Percentiles rank a stretch among this genome's conserved stretches.
phyloP scores from a whole-genome alignment of 164 flowering plant species.

The Kingdonia uniflora region DNA sequence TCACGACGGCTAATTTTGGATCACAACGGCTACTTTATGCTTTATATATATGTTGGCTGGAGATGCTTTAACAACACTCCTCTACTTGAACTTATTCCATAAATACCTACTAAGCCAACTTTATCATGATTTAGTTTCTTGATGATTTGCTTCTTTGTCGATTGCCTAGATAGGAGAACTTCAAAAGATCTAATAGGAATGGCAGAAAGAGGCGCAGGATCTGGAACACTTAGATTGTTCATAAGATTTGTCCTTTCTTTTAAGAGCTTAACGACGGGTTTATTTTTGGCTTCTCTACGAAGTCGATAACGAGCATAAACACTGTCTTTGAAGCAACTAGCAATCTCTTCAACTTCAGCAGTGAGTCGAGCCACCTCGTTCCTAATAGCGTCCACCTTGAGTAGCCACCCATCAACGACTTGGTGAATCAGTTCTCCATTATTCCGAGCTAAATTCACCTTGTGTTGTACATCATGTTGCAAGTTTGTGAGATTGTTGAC shows the following conservation, averaged over 20 bases:
- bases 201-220: neutral
- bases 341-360: neutral
- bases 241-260: neutral
- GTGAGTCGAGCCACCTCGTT: neutral
- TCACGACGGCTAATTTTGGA: too few species aligned
- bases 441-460: neutral
- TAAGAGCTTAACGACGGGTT: neutral
- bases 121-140: conserved; percentile 3
- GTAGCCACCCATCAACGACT: conserved; percentile 11
- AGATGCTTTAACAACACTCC: too few species aligned
- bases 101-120: conserved; percentile 3
- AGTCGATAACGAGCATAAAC: conserved; percentile 2
- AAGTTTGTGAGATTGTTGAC: neutral
- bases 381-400: neutral
- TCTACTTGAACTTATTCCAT: too few species aligned
- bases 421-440: neutral
- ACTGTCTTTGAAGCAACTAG: conserved; percentile 6
- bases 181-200: neutral
- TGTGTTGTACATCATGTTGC: conserved; percentile 1
- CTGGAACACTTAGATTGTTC: neutral
- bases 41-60: too few species aligned
- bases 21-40: too few species aligned
- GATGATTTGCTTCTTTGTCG: neutral
- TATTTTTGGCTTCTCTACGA: conserved; percentile 4
- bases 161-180: neutral